Percentiles rank a stretch among this genome's conserved stretches.
Evolutionary conservation across 495 filamentous ascomycete genomes (phyloP).

Genomic region (Tetracladium marchalianum): DNA sequence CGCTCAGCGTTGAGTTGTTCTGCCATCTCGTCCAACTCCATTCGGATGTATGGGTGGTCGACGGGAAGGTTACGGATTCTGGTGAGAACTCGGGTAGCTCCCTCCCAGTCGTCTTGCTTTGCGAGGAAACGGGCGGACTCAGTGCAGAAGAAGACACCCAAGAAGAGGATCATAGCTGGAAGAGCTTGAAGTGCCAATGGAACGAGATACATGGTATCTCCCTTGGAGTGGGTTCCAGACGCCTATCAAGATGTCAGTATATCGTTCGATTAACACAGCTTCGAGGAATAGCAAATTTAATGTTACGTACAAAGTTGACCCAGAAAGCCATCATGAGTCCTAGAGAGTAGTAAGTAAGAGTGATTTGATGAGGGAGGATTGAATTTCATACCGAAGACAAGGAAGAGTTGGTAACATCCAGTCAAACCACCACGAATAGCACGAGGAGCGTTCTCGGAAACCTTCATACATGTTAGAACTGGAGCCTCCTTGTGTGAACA

Average conservation of each 20-base stretch:
- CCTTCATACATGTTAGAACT: slow-evolving; percentile 1
- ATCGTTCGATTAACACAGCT: neutral
- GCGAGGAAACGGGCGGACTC: slow-evolving; percentile 67
- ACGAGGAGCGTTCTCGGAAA: slow-evolving; percentile 58
- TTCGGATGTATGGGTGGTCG: slow-evolving; percentile 53
- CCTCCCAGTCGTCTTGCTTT: slow-evolving; percentile 59
- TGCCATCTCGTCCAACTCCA: slow-evolving; percentile 56
- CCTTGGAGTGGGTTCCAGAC: slow-evolving; percentile 40
- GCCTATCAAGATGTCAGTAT: slow-evolving; percentile 8
- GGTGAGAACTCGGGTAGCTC: slow-evolving; percentile 36
- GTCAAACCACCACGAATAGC: slow-evolving; percentile 63
- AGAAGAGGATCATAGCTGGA: slow-evolving; percentile 50
- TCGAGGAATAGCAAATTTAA: neutral
- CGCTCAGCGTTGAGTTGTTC: slow-evolving; percentile 59
- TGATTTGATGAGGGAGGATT: neutral
- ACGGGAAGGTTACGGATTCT: slow-evolving; percentile 27
- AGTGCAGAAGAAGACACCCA: slow-evolving; percentile 48
- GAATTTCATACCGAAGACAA: slow-evolving; percentile 23
- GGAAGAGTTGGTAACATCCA: slow-evolving; percentile 63
- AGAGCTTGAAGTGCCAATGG: slow-evolving; percentile 58
- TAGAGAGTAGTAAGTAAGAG: slow-evolving; percentile 15
- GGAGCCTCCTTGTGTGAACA: neutral
- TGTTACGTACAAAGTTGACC: slow-evolving; percentile 13
- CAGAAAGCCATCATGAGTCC: slow-evolving; percentile 59
- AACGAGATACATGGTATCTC: slow-evolving; percentile 50